Conservation (phyloP, 2,329 filamentous ascomycete species). For the Colletotrichum lupini region DNA sequence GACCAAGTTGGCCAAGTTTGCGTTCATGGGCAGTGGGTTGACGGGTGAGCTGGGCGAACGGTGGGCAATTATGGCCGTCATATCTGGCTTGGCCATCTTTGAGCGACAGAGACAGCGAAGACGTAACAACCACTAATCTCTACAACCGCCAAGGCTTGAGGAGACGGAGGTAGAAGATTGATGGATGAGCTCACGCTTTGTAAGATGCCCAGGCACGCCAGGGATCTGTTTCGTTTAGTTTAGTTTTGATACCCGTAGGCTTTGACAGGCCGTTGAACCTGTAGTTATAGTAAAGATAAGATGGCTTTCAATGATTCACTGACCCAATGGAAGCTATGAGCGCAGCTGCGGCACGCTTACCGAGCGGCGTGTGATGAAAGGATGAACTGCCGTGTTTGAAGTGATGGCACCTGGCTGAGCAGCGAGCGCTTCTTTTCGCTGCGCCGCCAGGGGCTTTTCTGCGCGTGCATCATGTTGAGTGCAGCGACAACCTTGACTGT, state of each 20-base stretch:
- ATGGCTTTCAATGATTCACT: not conserved
- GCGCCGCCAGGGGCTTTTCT: conserved; percentile 5
- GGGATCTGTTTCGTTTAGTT: conserved; percentile 22
- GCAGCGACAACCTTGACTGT: conserved; percentile 8
- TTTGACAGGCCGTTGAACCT: not conserved
- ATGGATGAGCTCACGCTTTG: not conserved
- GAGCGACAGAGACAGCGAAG: conserved; percentile 28
- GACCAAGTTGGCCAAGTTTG: conserved; percentile 50
- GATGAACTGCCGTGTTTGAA: not conserved
- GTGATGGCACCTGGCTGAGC: not conserved
- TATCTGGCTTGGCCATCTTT: conserved; percentile 41
- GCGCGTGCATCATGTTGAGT: conserved; percentile 25
- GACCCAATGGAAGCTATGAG: not conserved
- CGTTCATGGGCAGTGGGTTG: conserved; percentile 52
- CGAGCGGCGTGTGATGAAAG: not conserved
- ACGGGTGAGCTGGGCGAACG: conserved; percentile 52
- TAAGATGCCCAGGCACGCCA: not conserved
- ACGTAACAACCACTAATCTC: not conserved
- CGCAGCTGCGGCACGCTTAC: not conserved
- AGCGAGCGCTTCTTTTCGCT: not conserved
- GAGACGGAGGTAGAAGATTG: not conserved
- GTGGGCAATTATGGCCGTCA: conserved; percentile 56
- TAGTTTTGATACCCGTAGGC: conserved; percentile 17
- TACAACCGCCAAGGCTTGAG: not conserved
- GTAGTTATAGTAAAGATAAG: not conserved